Base-by-base conservation (phyloP, 108 stramenopile species). In the Parietichytrium sp. region DNA sequence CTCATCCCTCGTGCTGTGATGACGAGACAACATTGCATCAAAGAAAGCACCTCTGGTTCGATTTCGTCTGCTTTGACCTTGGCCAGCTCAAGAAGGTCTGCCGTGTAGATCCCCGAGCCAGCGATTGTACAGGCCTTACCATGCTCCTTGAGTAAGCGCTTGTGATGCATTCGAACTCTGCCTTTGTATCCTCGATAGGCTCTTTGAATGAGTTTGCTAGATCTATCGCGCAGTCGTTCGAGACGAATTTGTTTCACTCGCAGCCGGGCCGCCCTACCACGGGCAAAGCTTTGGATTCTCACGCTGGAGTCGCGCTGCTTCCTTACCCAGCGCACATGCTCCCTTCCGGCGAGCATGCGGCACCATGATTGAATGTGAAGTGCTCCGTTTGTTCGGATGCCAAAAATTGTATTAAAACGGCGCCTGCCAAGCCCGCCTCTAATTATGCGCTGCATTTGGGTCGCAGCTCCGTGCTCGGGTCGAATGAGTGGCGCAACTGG, bases 61-160 rank as follows among this genome's bases (percentile, higher is more conserved):
- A 72, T 72, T 38, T 72, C 61, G 42, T 72, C 61, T n/a, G 61
- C 61, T 27, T 72, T 72, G 1, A 42, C 61, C 6, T 2, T 42
- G 6, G 61, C 61, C 15, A 72, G 33, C 61, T 72, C 61, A 7
- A 72, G 33, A 47, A 72, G 38, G 20, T 72, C 61, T n/a, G 38
- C 45, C 33, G 36, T 33, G 42, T 45, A 72, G 33, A 72, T 45
- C n/a, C 38, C 36, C 23, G 36, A 45, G 29, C 38, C 45, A 0
- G 45, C 23, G 13, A 42, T n/a, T 33, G 45, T 72, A 7, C 38
- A 33, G 10, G 61, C 61, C 29, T 45, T 16, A 6, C 61, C 61
- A 3, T 45, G 25, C 20, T 72, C 61, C 15, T 45, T 33, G 20
- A 72, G 61, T 16, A 33, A 42, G 20, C 42, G 15, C 2, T 72